Evolutionary conservation across 176 grass and related monocot genomes (phyloP), one percentile per base, ranked within the genome.

Genomic region (Aechmea fasciata): DNA sequence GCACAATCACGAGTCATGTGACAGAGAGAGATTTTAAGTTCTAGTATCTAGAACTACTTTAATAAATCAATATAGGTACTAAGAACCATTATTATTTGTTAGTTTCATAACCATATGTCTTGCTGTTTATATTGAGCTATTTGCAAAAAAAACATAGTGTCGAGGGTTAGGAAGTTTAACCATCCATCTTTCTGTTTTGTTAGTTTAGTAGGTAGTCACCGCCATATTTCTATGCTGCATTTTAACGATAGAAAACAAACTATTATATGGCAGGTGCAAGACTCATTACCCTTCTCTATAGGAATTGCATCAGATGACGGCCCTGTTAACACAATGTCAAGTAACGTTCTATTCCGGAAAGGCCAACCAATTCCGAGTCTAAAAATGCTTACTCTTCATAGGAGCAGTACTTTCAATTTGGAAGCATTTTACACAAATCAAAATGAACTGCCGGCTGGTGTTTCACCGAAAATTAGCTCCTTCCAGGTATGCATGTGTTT

Each of bases 291-390:
- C 61, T 82, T 84, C 65, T 99, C 94, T 0, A 77, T 99, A 72
- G 84, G 80, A 74, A 80, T 93, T 83, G 74, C 75, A 71, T 79
- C 67, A 17, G 81, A 77, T 54, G 84, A 88, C 78, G 90, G 84
- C 33, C 87, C 90, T 68, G 48, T 99, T 70, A 77, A 81, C 65
- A 82, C 82, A 50, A 25, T 66, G 69, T 84, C 90, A 79, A 82
- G 61, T 67, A 81, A 83, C 51, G 75, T 73, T 0, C 68, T 99
- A 74, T 90, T 99, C 72, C 75, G 64, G 65, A 92, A 81, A 83
- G 84, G 94, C 49, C 84, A 88, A 8, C 53, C 87, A 59, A 70
- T 99, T 82, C 94, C 94, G 57, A 99, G 94, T 84, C 82, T 86
- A 67, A 99, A 99, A 77, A 78, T 84, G 15, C 71, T 88, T 49